Conservation (phyloP, 1,139 yeast species). For the Hyphopichia pseudoburtonii region DNA sequence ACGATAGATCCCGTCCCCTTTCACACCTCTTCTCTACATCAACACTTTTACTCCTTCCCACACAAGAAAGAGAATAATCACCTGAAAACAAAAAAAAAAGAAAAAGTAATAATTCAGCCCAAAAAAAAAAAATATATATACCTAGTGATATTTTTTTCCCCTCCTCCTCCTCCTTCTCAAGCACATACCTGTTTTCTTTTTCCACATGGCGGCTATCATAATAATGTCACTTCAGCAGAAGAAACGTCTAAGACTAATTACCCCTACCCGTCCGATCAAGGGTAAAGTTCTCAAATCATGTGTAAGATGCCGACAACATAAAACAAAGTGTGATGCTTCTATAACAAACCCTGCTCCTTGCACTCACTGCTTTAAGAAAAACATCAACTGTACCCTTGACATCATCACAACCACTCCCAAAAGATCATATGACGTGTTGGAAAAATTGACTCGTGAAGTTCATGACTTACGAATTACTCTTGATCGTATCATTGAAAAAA, state of each 20-base stretch:
- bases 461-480: conserved; percentile 24
- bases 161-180: too few species aligned
- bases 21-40: background rate
- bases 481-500: conserved; percentile 24
- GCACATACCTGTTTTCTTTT: too few species aligned
- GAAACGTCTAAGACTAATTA: conserved; percentile 22
- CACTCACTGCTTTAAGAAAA: conserved; percentile 53
- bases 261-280: conserved; percentile 14
- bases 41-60: too few species aligned
- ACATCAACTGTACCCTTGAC: conserved; percentile 53
- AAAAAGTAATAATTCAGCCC: too few species aligned
- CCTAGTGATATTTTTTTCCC: too few species aligned
- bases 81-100: too few species aligned
- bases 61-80: too few species aligned
- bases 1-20: background rate
- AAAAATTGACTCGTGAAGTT: conserved; percentile 32
- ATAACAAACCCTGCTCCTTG: conserved; percentile 55
- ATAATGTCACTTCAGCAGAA: conserved; percentile 21
- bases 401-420: conserved; percentile 28
- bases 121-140: too few species aligned
- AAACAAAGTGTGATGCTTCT: conserved; percentile 62
- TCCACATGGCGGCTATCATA: conserved; percentile 12
- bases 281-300: conserved; percentile 54
- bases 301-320: conserved; percentile 61
- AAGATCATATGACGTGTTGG: conserved; percentile 31